Percentiles rank a stretch among this genome's conserved stretches.
Evolutionary conservation across 805 yeast genomes (phyloP).

Genomic region (Jamesozyma spencerorum): DNA sequence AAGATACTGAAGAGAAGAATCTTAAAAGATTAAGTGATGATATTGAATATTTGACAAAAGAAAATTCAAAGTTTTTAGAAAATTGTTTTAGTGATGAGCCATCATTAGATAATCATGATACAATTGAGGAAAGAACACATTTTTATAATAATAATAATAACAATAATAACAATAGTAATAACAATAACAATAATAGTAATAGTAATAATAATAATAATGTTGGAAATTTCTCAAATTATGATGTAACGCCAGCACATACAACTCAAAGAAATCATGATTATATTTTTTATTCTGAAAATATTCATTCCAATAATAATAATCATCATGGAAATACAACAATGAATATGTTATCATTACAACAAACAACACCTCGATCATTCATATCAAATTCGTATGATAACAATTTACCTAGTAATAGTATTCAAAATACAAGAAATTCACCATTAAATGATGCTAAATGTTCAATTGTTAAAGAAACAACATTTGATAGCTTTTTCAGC

Average conservation of each 20-base stretch:
- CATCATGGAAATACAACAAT: background rate
- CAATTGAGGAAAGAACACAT: background rate
- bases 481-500: constrained; percentile 1
- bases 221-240: background rate
- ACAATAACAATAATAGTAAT: background rate
- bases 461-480: background rate
- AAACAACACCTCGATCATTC: background rate
- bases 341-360: background rate
- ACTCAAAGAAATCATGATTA: background rate
- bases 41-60: constrained; percentile 10
- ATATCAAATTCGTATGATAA: background rate
- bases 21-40: constrained; percentile 10
- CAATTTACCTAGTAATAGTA: background rate
- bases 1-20: background rate
- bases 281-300: background rate
- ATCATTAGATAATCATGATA: background rate
- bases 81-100: constrained; percentile 3
- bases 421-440: background rate
- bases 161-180: background rate
- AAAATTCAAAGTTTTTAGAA: constrained; percentile 3
- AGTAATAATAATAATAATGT: background rate
- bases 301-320: background rate
- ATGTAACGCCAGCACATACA: too few species aligned
- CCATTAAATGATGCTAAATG: background rate
- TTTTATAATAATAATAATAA: background rate